Evolutionary conservation across 257 asterid species (phyloP), one percentile per base, ranked within the genome.

Genomic region (Solanum arcanum): DNA sequence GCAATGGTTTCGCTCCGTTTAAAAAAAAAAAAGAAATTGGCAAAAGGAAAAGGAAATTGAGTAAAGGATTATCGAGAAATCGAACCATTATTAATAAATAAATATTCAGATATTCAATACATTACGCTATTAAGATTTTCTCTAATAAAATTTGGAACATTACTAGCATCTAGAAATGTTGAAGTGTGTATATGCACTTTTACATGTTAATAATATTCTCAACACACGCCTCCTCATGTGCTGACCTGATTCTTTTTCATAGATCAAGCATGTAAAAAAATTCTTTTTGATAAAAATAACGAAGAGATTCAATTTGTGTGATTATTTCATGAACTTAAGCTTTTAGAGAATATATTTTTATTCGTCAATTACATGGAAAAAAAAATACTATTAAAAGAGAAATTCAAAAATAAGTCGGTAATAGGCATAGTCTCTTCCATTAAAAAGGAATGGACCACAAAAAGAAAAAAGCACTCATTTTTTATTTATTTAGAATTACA

Each of bases 401-500:
- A 78, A 78, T 27, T 78, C 41, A 47, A 78, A 11, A 25, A 78
- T 14, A 78, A 78, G 84, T 29, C 23, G 27, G 18, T 15, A 9
- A 27, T 47, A 46, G 64, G 41, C 1, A 9, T 78, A 25, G 6
- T 42, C 66, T 47, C 42, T 9, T 46, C 16, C 68, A 47, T 47
- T 27, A 16, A 9, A 80, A 80, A 80, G 68, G 42, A n/a, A 16
- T 46, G 84, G 66, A 46, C 84, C 84, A 80, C 66, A 80, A 46
- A 42, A 78, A 39, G 3, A 33, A 5, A 42, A 52, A 52, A 7
- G 39, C 14, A 14, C 39, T n/a, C 14, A 42, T 47, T 80, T 27
- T 70, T 70, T 29, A 7, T 68, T 68, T 68, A 46, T 9, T 78
- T 78, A 78, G 64, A 78, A 47, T 80, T 27, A 46, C 16, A 80